These are phyloP conservation scores for Cladosporium cucumerinum DNA, from an alignment of 2,329 filamentous ascomycete species.

Conservation along the genomic window DNA sequence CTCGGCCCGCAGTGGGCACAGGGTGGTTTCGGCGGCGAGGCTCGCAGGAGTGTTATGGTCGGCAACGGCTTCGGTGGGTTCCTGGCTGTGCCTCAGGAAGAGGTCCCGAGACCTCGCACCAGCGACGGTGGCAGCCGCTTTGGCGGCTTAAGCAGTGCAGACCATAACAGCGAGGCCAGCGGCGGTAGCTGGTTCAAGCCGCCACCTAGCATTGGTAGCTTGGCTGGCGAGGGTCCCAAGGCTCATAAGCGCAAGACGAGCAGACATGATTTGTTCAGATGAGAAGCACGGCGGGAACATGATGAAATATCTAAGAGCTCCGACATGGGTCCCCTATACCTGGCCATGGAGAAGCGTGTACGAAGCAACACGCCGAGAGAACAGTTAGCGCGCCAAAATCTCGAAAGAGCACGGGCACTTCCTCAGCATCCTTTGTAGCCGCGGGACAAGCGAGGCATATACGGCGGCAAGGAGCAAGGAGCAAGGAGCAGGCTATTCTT, in stretches of 20 bases:
- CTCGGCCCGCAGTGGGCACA: conserved; percentile 53
- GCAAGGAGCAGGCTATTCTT: not conserved
- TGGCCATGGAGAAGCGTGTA: not conserved
- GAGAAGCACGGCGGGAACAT: not conserved
- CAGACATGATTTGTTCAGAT: conserved; percentile 36
- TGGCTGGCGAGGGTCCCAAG: conserved; percentile 13
- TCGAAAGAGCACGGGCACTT: not conserved
- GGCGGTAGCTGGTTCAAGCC: conserved; percentile 26
- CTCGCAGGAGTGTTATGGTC: conserved; percentile 60
- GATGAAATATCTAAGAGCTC: not conserved
- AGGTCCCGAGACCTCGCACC: conserved; percentile 35
- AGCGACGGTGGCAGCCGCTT: conserved; percentile 22
- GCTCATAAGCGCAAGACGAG: conserved; percentile 31
- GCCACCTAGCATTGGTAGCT: conserved; percentile 29
- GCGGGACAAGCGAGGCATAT: not conserved
- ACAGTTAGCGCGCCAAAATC: not conserved
- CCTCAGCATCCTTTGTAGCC: not conserved
- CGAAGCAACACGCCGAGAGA: not conserved
- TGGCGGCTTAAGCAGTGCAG: conserved; percentile 22
- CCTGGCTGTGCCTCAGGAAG: conserved; percentile 58
- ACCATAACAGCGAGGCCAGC: conserved; percentile 18
- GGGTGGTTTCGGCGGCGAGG: conserved; percentile 49
- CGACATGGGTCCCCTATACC: not conserved
- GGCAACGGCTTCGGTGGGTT: conserved; percentile 66
- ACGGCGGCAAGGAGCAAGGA: not conserved